Base-by-base conservation (phyloP, 192 early-diverging fungal genomes). In the Coemansia sp. region DNA sequence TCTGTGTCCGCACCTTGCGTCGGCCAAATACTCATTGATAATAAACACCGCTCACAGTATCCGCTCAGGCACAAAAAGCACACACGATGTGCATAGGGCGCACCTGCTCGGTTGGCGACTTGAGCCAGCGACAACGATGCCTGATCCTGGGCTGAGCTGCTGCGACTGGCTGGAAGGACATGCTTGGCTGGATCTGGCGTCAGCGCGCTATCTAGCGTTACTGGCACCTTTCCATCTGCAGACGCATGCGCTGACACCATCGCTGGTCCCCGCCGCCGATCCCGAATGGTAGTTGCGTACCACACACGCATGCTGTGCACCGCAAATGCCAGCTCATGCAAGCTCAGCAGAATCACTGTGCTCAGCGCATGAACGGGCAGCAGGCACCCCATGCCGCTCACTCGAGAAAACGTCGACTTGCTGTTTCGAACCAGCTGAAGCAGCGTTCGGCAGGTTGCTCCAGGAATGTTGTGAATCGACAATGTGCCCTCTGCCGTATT, bases 21-120 rank as follows among this genome's bases (percentile, higher is more conserved):
- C 3, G 73, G 73, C 73, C 73, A 76, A 31, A 76, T 76, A 21
- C 65, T 55, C 73, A 76, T 59, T 15, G 73, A 77, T 43, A 77
- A 16, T 20, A 70, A 39, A 15, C 73, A 77, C 10, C 67, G 66
- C 63, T 66, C 67, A 59, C 73, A 77, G 55, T 21, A 66, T 3
- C 73, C 73, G 43, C 73, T 50, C 0, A 77, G 56, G 28, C 73
- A 77, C 59, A 77, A 46, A 44, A 77, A 77, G 20, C 73, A 77
- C 55, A 70, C 51, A 41, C 73, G 66, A 5, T 68, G 67, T 0
- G 67, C 61, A 15, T 63, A 66, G 2, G 67, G 50, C 23, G 57
- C 62, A 13, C 56, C 28, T 23, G 49, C 56, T 11, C 35, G 56
- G 20, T 37, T 33, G 23, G 36, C 13, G 16, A 39, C 56, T 19